Percentiles rank a stretch among this genome's conserved stretches.
phyloP scores from a whole-genome alignment of 1,284 basidiomycete species.

The Pyrrhoderma noxium region DNA sequence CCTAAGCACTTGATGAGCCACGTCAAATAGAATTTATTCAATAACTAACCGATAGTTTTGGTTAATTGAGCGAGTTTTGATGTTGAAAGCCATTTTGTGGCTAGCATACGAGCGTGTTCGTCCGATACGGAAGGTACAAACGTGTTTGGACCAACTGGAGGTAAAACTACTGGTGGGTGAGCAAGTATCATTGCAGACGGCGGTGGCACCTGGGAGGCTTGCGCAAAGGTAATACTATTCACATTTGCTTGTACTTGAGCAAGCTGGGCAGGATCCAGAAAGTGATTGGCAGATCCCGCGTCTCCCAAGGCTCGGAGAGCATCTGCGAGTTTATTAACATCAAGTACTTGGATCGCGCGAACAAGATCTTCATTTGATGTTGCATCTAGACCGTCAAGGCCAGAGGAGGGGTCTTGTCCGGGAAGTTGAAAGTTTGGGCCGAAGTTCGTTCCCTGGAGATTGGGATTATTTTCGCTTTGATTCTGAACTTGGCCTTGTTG shows the following conservation, averaged over 20 bases:
- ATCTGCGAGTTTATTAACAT: slow-evolving; percentile 59
- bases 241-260: no score
- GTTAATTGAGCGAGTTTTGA: slow-evolving; percentile 60
- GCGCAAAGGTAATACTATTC: background rate
- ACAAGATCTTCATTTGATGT: slow-evolving; percentile 52
- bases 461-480: no score
- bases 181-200: background rate
- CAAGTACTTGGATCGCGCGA: slow-evolving; percentile 61
- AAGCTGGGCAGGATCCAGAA: slow-evolving; percentile 9
- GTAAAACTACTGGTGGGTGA: background rate
- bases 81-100: slow-evolving; percentile 70
- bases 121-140: slow-evolving; percentile 20
- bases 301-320: slow-evolving; percentile 58
- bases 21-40: slow-evolving; percentile 6
- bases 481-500: no score
- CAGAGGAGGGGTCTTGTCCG: background rate
- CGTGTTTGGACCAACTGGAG: no score
- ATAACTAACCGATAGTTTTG: slow-evolving; percentile 48
- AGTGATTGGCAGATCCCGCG: slow-evolving; percentile 33
- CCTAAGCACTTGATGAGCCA: slow-evolving; percentile 36
- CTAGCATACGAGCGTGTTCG: slow-evolving; percentile 44
- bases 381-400: slow-evolving; percentile 3
- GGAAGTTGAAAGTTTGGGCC: background rate
- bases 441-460: no score
- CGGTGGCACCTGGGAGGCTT: background rate